These are phyloP conservation scores for Aegle marmelos DNA, from an alignment of 345 rosid genomes.

Conservation along the genomic window DNA sequence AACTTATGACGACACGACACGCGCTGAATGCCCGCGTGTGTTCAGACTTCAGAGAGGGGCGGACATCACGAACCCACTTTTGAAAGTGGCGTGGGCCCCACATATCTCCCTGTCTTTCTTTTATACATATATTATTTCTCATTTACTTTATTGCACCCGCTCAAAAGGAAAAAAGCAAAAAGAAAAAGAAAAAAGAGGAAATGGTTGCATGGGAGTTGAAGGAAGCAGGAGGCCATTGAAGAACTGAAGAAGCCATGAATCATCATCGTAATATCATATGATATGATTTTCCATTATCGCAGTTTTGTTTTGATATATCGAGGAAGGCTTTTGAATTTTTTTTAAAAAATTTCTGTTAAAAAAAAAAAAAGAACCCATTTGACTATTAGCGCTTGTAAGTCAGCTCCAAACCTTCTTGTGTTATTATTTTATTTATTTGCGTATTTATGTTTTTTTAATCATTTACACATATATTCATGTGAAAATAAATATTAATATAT, in stretches of 20 bases:
- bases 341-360: not conserved
- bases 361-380: conserved; percentile 10
- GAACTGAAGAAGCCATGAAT: not conserved
- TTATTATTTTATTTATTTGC: not conserved
- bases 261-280: not conserved
- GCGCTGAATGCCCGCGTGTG: conserved; percentile 17
- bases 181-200: not conserved
- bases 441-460: not conserved
- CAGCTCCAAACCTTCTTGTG: conserved; percentile 8
- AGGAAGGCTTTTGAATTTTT: not conserved
- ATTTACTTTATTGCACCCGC: not conserved
- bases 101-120: conserved; percentile 1
- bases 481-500: not conserved
- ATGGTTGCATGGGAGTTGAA: not conserved
- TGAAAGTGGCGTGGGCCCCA: conserved; percentile 24
- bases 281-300: not conserved
- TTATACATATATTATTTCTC: not conserved
- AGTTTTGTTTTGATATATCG: not conserved
- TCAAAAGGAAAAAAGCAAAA: not conserved
- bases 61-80: conserved; percentile 39
- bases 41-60: conserved; percentile 10
- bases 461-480: not conserved
- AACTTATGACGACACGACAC: not conserved
- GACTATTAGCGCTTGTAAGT: conserved; percentile 10
- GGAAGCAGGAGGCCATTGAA: conserved; percentile 3